Evolutionary conservation across 495 filamentous ascomycete species (phyloP).

Genomic region (Copromyces sp.): DNA sequence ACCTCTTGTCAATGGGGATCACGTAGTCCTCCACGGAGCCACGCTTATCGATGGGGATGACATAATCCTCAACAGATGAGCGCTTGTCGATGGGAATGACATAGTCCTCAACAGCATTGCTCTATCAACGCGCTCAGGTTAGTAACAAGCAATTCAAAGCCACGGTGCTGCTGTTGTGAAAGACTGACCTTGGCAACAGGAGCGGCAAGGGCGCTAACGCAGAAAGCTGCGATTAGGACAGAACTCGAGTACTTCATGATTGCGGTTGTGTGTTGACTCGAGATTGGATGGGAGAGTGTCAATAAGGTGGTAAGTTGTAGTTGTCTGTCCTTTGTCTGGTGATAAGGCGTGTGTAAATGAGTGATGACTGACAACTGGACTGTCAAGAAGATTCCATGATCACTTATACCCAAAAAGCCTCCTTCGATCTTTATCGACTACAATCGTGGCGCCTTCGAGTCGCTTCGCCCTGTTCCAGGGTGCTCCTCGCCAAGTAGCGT

Average conservation of each 20-base stretch:
- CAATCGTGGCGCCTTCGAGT: background rate
- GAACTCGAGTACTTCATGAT: background rate
- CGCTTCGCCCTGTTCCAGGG: background rate
- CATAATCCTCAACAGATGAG: background rate
- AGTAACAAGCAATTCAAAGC: background rate
- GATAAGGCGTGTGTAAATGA: background rate
- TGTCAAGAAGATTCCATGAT: background rate
- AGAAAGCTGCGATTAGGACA: background rate
- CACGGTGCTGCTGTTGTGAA: background rate
- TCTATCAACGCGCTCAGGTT: background rate
- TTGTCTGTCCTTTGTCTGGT: background rate
- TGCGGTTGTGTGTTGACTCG: background rate
- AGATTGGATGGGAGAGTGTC: background rate
- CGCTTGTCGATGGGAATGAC: background rate
- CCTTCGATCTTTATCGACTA: background rate
- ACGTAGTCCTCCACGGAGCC: background rate
- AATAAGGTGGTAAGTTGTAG: background rate
- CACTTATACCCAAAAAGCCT: background rate
- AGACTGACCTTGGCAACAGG: background rate
- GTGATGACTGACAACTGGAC: background rate
- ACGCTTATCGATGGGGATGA: background rate
- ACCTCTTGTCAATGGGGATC: background rate
- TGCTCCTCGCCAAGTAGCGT: background rate
- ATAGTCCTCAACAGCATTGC: background rate
- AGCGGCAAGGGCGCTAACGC: background rate